phyloP scores from a whole-genome alignment of 2,329 filamentous ascomycete species.

The Exophiala mesophila region DNA sequence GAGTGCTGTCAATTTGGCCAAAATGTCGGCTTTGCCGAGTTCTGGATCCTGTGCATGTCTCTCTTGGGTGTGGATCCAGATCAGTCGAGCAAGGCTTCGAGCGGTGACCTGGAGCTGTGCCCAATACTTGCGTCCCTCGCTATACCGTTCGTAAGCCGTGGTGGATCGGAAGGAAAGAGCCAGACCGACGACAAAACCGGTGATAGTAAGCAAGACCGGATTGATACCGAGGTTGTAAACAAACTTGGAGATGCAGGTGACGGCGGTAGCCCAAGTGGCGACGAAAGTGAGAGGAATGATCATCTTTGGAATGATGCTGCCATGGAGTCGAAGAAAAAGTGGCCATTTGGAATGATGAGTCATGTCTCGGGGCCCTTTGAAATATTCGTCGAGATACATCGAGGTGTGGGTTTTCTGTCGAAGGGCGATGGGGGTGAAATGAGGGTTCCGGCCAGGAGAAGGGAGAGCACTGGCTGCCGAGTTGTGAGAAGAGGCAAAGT shows the following conservation, averaged over 20 bases:
- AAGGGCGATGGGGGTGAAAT: constrained; percentile 19
- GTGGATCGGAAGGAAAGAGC: constrained; percentile 72
- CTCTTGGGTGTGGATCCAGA: constrained; percentile 74
- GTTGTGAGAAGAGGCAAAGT: constrained; percentile 18
- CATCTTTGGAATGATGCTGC: constrained; percentile 69
- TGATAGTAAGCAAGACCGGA: constrained; percentile 67
- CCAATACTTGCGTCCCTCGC: constrained; percentile 62
- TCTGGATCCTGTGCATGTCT: constrained; percentile 46
- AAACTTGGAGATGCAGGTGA: constrained; percentile 53
- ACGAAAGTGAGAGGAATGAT: constrained; percentile 63
- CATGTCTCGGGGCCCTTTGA: constrained; percentile 61
- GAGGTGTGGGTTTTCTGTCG: constrained; percentile 25
- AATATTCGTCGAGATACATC: constrained; percentile 57
- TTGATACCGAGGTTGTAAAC: constrained; percentile 51
- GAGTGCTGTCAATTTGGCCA: constrained; percentile 67
- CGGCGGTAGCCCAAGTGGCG: constrained; percentile 59
- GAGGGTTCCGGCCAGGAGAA: constrained; percentile 15
- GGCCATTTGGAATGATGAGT: constrained; percentile 72
- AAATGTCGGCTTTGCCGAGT: constrained; percentile 58
- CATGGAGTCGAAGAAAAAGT: constrained; percentile 69
- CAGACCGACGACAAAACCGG: constrained; percentile 76
- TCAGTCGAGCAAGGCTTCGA: constrained; percentile 60
- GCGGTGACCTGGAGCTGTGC: constrained; percentile 51
- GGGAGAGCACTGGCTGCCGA: constrained; percentile 7
- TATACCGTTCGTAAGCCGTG: constrained; percentile 68